Evolutionary conservation across 768 basidiomycete genomes (phyloP), one percentile per base, ranked within the genome.

Genomic region (Hortiboletus flavorubellus): DNA sequence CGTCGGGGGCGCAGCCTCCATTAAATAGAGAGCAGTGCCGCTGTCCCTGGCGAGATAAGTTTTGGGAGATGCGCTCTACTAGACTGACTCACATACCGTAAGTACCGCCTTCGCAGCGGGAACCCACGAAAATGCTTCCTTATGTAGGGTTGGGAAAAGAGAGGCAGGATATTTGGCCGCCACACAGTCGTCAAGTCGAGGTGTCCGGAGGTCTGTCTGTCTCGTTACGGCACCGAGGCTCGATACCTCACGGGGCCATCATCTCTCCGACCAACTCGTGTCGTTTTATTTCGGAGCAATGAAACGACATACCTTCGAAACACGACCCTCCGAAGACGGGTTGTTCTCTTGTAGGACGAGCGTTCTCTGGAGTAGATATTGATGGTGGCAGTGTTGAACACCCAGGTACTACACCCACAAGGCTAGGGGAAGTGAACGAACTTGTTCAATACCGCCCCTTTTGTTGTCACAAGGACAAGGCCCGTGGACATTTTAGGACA

Each of bases 1-100:
- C 55, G 65, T 64, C 61, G 59, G 58, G 65, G 58, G 53, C 63
- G 63, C 68, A 56, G 68, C 67, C 68, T 63, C 61, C 56, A 46
- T 49, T 33, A 31, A 35, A 41, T 51, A 63, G 51, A n/a, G 59
- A 16, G 66, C 67, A 69, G 63, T 61, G 68, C 67, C 67, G 64
- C 59, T 11, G 65, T 49, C 39, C 56, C 63, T 58, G 53, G 42
- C 30, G 37, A 23, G 44, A 18, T 12, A 49, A 16, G 26, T 26
- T 5, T 21, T 33, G 35, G 38, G n/a, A 42, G 38, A 39, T 33
- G 46, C 49, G 63, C 21, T 63, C 60, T 64, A 29, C 61, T 39
- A 16, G 46, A 39, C 43, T 61, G 62, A 65, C 39, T 55, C 46
- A 9, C 26, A 26, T 21, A 21, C 21, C 21, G 21, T 21, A 21